phyloP scores from a whole-genome alignment of 169 alveolate species.

The Besnoitia besnoiti region DNA sequence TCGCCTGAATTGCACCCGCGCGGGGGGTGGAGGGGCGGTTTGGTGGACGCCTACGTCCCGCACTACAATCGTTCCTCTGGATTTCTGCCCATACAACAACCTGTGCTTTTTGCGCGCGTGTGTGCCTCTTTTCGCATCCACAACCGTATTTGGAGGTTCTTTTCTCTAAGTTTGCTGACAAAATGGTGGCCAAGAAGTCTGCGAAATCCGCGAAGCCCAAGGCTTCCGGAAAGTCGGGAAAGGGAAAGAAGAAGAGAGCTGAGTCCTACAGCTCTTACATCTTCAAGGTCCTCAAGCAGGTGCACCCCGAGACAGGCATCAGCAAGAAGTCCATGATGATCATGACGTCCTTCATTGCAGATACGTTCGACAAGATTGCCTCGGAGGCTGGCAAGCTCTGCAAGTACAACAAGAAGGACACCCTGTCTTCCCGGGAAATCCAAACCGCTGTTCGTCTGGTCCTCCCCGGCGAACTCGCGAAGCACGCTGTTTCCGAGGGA shows the following conservation, averaged over 20 bases:
- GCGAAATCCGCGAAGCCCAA: not conserved
- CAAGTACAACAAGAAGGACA: constrained; percentile 94
- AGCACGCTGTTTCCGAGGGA: constrained; percentile 99
- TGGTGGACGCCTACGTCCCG: not conserved
- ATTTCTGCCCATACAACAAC: not conserved
- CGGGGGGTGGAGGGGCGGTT: not conserved
- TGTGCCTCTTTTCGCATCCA: not conserved
- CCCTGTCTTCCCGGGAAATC: constrained; percentile 98
- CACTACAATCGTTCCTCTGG: constrained; percentile 7
- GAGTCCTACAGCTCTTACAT: constrained; percentile 82
- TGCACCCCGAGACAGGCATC: constrained; percentile 97
- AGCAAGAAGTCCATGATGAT: constrained; percentile 95
- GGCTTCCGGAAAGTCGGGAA: too few relatives aligned
- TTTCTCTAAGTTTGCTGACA: not conserved
- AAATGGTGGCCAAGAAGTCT: not conserved
- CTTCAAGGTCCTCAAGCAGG: constrained; percentile 95
- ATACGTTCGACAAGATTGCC: constrained; percentile 95
- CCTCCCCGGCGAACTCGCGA: constrained; percentile 99
- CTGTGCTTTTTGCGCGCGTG: not conserved
- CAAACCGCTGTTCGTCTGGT: constrained; percentile 98
- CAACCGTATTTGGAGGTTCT: not conserved
- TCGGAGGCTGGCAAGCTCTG: constrained; percentile 95
- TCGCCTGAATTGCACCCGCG: not conserved
- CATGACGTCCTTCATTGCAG: constrained; percentile 96
- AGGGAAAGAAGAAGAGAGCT: too few relatives aligned